Conservation (phyloP, 2,329 filamentous ascomycete genomes). For the Xylariaceae sp. region DNA sequence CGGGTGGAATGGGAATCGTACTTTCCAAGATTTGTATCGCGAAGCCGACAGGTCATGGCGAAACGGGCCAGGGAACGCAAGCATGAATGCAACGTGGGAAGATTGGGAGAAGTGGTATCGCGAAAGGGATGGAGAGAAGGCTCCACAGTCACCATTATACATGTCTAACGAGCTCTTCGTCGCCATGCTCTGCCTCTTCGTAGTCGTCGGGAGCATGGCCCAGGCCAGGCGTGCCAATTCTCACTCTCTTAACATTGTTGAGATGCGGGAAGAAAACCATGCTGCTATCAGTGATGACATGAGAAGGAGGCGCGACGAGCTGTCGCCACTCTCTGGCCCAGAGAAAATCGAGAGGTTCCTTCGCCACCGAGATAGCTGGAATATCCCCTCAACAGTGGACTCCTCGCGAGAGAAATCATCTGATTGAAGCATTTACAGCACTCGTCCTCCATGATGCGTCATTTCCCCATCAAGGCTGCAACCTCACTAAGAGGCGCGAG, state of each 20-base stretch:
- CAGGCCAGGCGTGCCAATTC: conserved; percentile 68
- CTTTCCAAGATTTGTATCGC: conserved; percentile 40
- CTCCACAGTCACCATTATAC: conserved; percentile 54
- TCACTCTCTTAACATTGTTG: conserved; percentile 59
- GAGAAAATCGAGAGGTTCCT: conserved; percentile 75
- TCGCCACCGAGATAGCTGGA: conserved; percentile 58
- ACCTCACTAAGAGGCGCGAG: too few species aligned
- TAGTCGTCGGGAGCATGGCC: conserved; percentile 65
- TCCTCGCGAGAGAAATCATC: conserved; percentile 6
- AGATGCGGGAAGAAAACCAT: conserved; percentile 63
- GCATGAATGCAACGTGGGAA: conserved; percentile 89
- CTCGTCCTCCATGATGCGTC: background rate
- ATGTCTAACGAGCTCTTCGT: conserved; percentile 79
- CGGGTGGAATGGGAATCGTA: conserved; percentile 68
- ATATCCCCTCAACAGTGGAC: conserved; percentile 15
- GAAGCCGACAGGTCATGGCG: conserved; percentile 48
- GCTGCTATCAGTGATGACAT: conserved; percentile 61
- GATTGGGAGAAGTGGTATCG: conserved; percentile 87
- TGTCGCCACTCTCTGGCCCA: conserved; percentile 51
- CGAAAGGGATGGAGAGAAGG: conserved; percentile 41
- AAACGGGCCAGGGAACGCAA: conserved; percentile 43
- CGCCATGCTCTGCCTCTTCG: conserved; percentile 64
- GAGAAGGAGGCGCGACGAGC: conserved; percentile 48
- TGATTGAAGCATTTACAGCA: background rate
- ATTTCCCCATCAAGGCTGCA: too few species aligned